Evolutionary conservation across 1,284 basidiomycete species (phyloP).

Genomic region (Agroathelia rolfsii): DNA sequence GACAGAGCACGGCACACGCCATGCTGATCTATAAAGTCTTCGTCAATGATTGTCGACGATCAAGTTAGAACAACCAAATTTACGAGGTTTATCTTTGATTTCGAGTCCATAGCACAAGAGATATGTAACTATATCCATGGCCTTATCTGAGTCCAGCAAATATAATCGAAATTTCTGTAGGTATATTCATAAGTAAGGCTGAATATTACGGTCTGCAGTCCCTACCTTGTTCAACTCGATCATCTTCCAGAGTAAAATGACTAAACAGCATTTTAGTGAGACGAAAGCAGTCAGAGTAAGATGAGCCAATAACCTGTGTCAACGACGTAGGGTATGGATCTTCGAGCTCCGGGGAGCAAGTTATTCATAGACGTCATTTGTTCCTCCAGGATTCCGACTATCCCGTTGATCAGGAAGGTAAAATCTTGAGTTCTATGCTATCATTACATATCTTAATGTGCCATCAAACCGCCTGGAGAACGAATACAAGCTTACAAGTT

Average conservation of each 20-base stretch:
- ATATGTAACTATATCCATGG: conserved; percentile 66
- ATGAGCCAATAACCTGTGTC: conserved; percentile 52
- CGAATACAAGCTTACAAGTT: conserved; percentile 47
- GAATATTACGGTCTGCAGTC: not conserved
- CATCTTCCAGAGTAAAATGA: conserved; percentile 84
- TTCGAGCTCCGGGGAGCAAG: conserved; percentile 73
- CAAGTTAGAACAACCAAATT: conserved; percentile 18
- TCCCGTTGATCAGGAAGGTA: conserved; percentile 68
- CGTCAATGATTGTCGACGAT: conserved; percentile 12
- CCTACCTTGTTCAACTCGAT: conserved; percentile 83
- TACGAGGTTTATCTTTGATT: conserved; percentile 84
- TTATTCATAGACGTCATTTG: conserved; percentile 67
- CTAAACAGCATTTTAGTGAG: conserved; percentile 26
- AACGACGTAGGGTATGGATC: conserved; percentile 69
- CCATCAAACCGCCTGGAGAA: conserved; percentile 2
- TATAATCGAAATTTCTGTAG: conserved; percentile 77
- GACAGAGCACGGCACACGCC: conserved; percentile 84
- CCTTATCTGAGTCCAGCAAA: conserved; percentile 70
- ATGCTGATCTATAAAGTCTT: conserved; percentile 58
- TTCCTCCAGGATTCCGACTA: conserved; percentile 62
- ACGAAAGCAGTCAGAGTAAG: conserved; percentile 3
- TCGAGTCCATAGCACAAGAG: conserved; percentile 75
- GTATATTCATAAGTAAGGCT: conserved; percentile 2
- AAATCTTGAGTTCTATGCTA: conserved; percentile 87
- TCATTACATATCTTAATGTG: conserved; percentile 9